These are phyloP conservation scores for Alternaria longipes DNA, from an alignment of 2,329 filamentous ascomycete genomes.

Conservation along the genomic window DNA sequence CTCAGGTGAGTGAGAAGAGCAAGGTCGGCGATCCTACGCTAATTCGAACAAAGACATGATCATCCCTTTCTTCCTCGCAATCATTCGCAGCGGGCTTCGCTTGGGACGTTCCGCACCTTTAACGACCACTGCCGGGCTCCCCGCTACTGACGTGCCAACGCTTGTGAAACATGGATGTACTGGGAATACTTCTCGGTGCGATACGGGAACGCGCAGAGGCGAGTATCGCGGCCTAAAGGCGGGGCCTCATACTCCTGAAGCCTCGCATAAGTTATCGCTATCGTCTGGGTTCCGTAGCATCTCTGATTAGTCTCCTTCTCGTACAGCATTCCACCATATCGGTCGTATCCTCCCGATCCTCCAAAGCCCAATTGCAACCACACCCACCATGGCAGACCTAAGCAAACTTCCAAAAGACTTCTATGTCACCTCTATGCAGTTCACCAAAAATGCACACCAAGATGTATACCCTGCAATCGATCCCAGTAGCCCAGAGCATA, in stretches of 20 bases:
- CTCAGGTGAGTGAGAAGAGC: not conserved
- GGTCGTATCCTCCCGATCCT: not conserved
- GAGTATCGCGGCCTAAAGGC: not conserved
- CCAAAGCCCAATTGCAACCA: not conserved
- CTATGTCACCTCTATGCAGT: constrained; percentile 23
- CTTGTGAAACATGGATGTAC: constrained; percentile 1
- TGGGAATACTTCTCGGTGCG: not conserved
- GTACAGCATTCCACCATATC: not conserved
- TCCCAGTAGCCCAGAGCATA: constrained; percentile 43
- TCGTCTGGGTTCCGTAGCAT: not conserved
- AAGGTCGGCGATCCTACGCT: not conserved
- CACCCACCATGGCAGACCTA: constrained; percentile 15
- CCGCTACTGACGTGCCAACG: not conserved
- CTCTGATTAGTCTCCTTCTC: not conserved
- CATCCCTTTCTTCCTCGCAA: not conserved
- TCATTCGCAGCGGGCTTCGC: not conserved
- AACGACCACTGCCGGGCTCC: not conserved
- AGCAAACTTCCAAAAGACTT: constrained; percentile 24
- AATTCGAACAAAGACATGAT: not conserved
- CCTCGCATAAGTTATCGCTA: not conserved
- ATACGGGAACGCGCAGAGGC: not conserved
- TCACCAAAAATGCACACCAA: constrained; percentile 35
- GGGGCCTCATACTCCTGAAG: not conserved
- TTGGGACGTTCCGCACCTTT: constrained; percentile 7
- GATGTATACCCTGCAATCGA: constrained; percentile 54